phyloP scores from a whole-genome alignment of 257 asterid species.

The Solanum appendiculatum region DNA sequence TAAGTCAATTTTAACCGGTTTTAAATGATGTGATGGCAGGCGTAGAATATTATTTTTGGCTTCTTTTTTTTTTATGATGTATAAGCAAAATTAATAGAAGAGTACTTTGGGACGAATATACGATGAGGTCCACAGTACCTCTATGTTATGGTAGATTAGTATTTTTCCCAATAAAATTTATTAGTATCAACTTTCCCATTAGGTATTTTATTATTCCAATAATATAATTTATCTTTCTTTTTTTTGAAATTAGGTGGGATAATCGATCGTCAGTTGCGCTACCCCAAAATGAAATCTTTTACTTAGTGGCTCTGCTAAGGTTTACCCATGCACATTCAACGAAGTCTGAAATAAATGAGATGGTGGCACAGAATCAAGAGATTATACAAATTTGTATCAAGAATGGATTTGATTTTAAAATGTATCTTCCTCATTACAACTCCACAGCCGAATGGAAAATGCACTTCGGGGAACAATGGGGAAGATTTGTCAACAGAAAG shows the following conservation, averaged over 20 bases:
- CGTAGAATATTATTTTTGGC: neutral
- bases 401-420: conserved; percentile 50
- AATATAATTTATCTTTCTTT: neutral
- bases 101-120: conserved; percentile 16
- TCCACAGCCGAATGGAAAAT: conserved; percentile 55
- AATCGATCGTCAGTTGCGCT: conserved; percentile 50
- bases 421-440: conserved; percentile 75
- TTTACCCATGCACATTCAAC: conserved; percentile 47
- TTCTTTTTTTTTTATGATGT: too few species aligned
- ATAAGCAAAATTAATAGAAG: neutral
- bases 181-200: too few species aligned
- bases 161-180: too few species aligned
- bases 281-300: conserved; percentile 64
- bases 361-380: conserved; percentile 65
- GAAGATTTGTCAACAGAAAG: conserved; percentile 63
- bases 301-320: conserved; percentile 69
- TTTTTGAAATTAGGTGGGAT: conserved; percentile 55
- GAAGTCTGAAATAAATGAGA: conserved; percentile 41
- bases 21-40: neutral
- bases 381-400: conserved; percentile 41
- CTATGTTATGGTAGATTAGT: too few species aligned
- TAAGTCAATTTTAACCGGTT: too few species aligned
- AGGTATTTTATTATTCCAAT: neutral
- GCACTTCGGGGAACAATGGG: conserved; percentile 80
- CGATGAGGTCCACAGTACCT: neutral